Base-by-base conservation (phyloP, 768 basidiomycete genomes). In the Termitomyces sp. region DNA sequence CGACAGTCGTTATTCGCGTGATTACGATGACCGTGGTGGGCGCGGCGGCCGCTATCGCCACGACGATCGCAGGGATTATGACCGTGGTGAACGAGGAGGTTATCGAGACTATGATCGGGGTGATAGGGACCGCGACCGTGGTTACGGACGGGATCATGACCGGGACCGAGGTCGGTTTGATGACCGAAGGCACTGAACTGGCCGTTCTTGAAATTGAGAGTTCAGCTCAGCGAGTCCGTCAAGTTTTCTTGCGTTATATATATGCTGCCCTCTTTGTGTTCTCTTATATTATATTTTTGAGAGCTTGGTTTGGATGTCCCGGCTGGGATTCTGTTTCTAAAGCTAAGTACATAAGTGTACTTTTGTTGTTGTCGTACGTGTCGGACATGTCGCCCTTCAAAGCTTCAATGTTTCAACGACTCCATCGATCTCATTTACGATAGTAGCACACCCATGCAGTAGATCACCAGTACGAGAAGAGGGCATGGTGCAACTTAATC, bases 1-100 rank as follows among this genome's bases (percentile, higher is more conserved):
- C 69, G 92, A 95, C 72, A 86, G 85, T 62, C 90, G 92, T 63
- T 95, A 95, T 74, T 76, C 83, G 13, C 84, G 53, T 44, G 53
- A 24, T 31, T 58, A 75, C 49, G 85, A 88, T 41, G 76, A 79
- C 64, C 83, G 80, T 61, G 72, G 80, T 61, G 72, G 74, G 43
- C 74, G 83, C n/a, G 73, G 75, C 37, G 64, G 76, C 6, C 74
- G 79, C 18, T 70, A 72, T 46, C 73, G 81, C 50, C 62, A 74
- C 41, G 83, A 84, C 58, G 76, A 75, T 53, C 78, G 83, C 63
- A 70, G 79, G 42, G 72, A 74, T 44, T 69, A 75, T 46, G 72
- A 75, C 44, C 65, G 69, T 16, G 74, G 74, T 64, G 79, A 77
- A 46, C 74, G 82, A 56, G 57, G 58, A 31, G 51, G 55, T 12